These are phyloP conservation scores for Centaurea solstitialis DNA, from an alignment of 129 eudicot species.

Conservation along the genomic window DNA sequence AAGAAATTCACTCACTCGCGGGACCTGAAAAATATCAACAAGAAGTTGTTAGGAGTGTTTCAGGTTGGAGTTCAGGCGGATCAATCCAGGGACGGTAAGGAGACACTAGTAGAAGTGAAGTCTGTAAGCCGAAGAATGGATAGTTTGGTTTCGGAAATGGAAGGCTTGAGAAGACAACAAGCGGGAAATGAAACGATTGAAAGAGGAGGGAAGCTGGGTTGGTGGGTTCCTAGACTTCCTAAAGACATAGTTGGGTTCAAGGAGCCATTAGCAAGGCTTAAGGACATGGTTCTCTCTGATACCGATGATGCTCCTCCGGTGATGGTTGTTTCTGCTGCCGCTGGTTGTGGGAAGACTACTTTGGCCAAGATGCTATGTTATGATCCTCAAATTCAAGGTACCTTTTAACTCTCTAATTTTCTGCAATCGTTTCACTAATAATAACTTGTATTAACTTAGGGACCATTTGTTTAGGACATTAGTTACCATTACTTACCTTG, in stretches of 20 bases:
- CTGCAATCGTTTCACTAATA: too few relatives aligned
- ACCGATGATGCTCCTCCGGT: background rate
- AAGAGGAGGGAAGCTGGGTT: background rate
- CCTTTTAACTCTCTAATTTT: too few relatives aligned
- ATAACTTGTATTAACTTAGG: background rate
- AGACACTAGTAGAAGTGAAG: background rate
- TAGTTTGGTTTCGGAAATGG: background rate
- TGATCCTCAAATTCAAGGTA: background rate
- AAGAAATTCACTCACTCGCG: background rate
- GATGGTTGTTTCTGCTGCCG: background rate
- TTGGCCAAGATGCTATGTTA: background rate
- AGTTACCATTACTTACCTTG: too few relatives aligned
- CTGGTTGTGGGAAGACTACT: background rate
- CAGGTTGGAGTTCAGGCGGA: background rate
- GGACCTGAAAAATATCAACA: background rate
- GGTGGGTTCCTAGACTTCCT: background rate
- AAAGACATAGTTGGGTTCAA: background rate
- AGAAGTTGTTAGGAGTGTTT: background rate
- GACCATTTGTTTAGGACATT: too few relatives aligned
- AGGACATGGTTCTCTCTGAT: background rate
- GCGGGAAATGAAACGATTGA: background rate
- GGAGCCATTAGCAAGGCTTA: background rate
- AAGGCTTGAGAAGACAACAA: background rate
- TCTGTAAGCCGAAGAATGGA: background rate
- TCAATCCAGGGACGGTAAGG: background rate